A percentile compares a stretch with the other conserved stretches of the same genome.
Evolutionary conservation across 768 basidiomycete genomes (phyloP).

Genomic region (Leccinum pellstonianum): DNA sequence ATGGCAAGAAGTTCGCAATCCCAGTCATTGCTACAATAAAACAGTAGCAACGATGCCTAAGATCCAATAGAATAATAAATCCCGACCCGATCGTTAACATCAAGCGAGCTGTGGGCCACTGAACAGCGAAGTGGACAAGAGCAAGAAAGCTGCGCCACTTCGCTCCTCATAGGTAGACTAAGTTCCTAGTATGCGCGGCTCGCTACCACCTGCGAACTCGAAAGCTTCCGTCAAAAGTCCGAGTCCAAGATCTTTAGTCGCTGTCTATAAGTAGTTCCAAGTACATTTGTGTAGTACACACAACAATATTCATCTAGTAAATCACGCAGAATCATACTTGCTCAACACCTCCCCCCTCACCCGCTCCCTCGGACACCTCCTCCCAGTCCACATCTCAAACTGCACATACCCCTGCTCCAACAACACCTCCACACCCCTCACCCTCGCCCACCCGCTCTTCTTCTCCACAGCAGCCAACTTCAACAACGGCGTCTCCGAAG

Average conservation of each 20-base stretch:
- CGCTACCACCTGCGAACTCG: constrained; percentile 24
- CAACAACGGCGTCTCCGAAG: constrained; percentile 79
- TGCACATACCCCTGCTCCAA: constrained; percentile 88
- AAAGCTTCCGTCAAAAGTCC: too few species aligned
- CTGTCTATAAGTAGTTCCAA: too few species aligned
- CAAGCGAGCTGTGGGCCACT: too few species aligned
- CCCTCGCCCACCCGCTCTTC: constrained; percentile 60
- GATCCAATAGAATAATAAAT: neutral
- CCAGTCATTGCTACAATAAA: neutral
- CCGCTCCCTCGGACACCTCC: constrained; percentile 49
- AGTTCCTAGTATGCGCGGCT: too few species aligned
- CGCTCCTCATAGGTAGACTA: too few species aligned
- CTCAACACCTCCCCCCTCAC: constrained; percentile 51
- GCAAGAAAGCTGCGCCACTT: too few species aligned
- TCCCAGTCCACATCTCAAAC: constrained; percentile 80
- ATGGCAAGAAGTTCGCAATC: neutral
- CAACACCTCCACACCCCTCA: constrained; percentile 82
- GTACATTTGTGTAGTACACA: neutral
- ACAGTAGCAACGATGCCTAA: neutral
- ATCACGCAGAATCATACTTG: constrained; percentile 33
- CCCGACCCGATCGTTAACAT: neutral
- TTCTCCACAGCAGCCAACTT: constrained; percentile 62
- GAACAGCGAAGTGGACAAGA: too few species aligned
- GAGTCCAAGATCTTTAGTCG: too few species aligned
- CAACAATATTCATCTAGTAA: neutral